Percentiles rank a stretch among this genome's conserved stretches.
Evolutionary conservation across 176 grass and related monocot genomes (phyloP).

Genomic region (Aegilops umbellulata): DNA sequence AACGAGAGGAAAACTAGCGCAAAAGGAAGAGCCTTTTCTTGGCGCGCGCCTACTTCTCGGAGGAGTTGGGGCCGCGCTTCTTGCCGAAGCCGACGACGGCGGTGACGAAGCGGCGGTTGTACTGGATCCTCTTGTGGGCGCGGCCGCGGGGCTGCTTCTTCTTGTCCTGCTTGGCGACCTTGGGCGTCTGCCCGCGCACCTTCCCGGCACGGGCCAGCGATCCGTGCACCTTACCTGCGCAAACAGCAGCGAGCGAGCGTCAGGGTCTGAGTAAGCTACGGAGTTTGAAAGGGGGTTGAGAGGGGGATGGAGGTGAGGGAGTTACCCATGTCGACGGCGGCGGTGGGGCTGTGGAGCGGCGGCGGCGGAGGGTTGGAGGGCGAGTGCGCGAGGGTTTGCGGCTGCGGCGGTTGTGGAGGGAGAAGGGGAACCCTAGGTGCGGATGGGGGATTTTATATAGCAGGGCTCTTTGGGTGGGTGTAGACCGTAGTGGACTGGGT

Average conservation of each 20-base stretch:
- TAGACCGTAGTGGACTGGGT: neutral
- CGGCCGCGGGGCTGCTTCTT: slow-evolving; percentile 87
- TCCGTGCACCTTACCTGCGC: slow-evolving; percentile 83
- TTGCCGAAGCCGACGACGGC: slow-evolving; percentile 86
- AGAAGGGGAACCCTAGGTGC: slow-evolving; percentile 30
- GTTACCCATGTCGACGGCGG: slow-evolving; percentile 40
- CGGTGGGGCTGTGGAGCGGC: neutral
- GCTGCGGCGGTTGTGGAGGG: slow-evolving; percentile 30
- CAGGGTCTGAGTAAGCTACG: neutral
- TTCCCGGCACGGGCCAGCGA: slow-evolving; percentile 84
- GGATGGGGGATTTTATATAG: slow-evolving; percentile 7
- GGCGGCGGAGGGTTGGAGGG: neutral
- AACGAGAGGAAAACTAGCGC: slow-evolving; percentile 14
- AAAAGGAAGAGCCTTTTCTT: neutral
- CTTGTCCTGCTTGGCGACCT: slow-evolving; percentile 94
- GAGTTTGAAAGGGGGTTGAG: neutral
- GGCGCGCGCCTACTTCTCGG: slow-evolving; percentile 59
- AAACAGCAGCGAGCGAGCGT: neutral
- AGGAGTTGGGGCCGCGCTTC: slow-evolving; percentile 92
- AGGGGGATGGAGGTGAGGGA: neutral
- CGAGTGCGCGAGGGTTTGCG: neutral
- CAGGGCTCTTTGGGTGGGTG: neutral
- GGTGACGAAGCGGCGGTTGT: slow-evolving; percentile 90
- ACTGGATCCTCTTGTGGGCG: slow-evolving; percentile 87
- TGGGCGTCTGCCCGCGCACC: slow-evolving; percentile 80